A percentile compares a stretch with the other conserved stretches of the same genome.
Evolutionary conservation across 2,329 filamentous ascomycete genomes (phyloP).

Genomic region (Chalaropsis thielavioides): DNA sequence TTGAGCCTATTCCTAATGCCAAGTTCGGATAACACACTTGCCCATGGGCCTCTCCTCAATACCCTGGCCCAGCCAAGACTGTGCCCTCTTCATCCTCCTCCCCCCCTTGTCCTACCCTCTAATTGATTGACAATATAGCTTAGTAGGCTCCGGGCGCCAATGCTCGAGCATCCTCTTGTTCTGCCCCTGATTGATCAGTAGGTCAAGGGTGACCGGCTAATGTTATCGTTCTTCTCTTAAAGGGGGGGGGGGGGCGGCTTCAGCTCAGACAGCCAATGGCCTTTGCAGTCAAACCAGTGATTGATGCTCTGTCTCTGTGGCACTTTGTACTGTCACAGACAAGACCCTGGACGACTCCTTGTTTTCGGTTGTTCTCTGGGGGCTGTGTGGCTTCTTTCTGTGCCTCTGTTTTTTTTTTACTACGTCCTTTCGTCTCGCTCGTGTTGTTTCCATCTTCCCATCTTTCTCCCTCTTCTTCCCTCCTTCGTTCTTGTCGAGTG

Average conservation of each 20-base stretch:
- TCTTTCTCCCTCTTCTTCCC: constrained; percentile 1
- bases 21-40: neutral
- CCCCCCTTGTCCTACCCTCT: neutral
- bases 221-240: neutral
- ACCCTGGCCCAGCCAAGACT: neutral
- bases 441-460: neutral
- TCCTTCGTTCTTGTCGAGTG: neutral
- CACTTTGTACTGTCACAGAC: neutral
- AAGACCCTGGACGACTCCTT: neutral
- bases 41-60: neutral
- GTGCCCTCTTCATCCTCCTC: too few relatives aligned
- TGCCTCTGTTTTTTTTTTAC: constrained; percentile 6
- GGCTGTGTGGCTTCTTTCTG: neutral
- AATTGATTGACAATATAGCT: neutral
- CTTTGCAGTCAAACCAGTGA: neutral
- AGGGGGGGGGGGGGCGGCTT: neutral
- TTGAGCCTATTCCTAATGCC: neutral
- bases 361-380: neutral
- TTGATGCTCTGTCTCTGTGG: constrained; percentile 1
- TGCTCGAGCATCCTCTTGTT: neutral
- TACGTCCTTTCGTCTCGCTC: neutral
- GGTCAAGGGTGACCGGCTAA: too few relatives aligned
- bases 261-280: neutral
- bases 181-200: neutral
- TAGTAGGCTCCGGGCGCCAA: neutral